phyloP scores from a whole-genome alignment of 768 basidiomycete genomes.

The Pleurotus eryngii region DNA sequence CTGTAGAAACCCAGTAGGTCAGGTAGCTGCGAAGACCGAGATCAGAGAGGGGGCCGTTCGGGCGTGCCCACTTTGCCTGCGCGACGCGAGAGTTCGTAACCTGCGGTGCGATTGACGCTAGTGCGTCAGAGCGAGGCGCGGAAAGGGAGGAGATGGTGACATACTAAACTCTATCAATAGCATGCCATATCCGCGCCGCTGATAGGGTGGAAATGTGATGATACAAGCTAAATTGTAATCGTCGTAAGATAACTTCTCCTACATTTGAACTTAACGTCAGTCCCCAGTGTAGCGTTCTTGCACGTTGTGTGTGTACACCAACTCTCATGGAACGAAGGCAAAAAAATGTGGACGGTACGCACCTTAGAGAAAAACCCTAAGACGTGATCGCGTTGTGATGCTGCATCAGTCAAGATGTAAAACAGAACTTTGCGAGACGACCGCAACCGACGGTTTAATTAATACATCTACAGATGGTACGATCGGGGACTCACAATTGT shows the following conservation, averaged over 20 bases:
- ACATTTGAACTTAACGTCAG: not conserved
- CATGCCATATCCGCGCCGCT: constrained; percentile 87
- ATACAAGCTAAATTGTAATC: constrained; percentile 98
- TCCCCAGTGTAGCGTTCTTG: not conserved
- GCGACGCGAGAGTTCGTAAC: constrained; percentile 87
- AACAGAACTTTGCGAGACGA: constrained; percentile 63
- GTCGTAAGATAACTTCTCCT: constrained; percentile 96
- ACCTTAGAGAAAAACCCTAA: constrained; percentile 73
- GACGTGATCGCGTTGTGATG: constrained; percentile 75
- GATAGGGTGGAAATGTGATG: constrained; percentile 90
- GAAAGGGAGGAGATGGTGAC: constrained; percentile 22
- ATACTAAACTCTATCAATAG: constrained; percentile 97
- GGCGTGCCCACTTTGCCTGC: constrained; percentile 84
- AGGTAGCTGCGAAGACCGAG: constrained; percentile 90
- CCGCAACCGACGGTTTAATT: not conserved
- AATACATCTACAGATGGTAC: not conserved
- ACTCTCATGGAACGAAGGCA: not conserved
- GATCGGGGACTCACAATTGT: constrained; percentile 60
- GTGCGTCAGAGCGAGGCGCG: not conserved
- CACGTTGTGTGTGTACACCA: not conserved
- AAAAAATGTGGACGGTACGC: not conserved
- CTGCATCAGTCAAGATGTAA: constrained; percentile 87
- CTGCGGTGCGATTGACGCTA: constrained; percentile 33
- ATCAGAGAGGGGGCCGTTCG: constrained; percentile 89
- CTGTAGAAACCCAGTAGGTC: constrained; percentile 80